Percentiles rank a stretch among this genome's conserved stretches.
Conservation (phyloP, 2,329 filamentous ascomycete species). For the Zasmidium cellare region DNA sequence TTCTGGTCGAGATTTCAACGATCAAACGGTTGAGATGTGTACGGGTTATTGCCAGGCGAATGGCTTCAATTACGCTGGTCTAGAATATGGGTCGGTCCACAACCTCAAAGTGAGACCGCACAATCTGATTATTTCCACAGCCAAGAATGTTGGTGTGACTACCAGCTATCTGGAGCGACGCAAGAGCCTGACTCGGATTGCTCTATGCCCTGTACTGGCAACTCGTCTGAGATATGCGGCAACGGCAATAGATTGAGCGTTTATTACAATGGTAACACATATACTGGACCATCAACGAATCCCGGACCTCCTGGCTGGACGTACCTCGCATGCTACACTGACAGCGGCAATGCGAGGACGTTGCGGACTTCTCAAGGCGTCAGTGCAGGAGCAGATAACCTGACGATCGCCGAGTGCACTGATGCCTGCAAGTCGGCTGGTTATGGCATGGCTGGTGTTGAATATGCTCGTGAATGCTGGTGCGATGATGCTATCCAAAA, state of each 20-base stretch:
- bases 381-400: constrained; percentile 11
- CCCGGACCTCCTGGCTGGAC: constrained; percentile 10
- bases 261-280: constrained; percentile 12
- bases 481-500: constrained; percentile 27
- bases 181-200: constrained; percentile 13
- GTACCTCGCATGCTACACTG: constrained; percentile 33
- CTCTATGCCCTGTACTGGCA: constrained; percentile 16
- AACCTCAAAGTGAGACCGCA: background rate
- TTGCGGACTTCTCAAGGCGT: constrained; percentile 23
- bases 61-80: constrained; percentile 9
- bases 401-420: constrained; percentile 22
- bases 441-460: constrained; percentile 33
- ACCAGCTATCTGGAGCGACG: constrained; percentile 4
- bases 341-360: constrained; percentile 19
- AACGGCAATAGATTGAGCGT: constrained; percentile 16
- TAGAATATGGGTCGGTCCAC: constrained; percentile 5
- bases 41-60: constrained; percentile 8
- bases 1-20: constrained; percentile 4
- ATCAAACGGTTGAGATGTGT: constrained; percentile 9
- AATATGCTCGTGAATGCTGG: constrained; percentile 30
- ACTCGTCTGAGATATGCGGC: constrained; percentile 15
- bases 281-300: constrained; percentile 14
- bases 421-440: constrained; percentile 26
- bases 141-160: constrained; percentile 10
- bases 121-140: background rate